Base-by-base conservation (phyloP, 2,329 filamentous ascomycete genomes). In the Venturia oleaginea region DNA sequence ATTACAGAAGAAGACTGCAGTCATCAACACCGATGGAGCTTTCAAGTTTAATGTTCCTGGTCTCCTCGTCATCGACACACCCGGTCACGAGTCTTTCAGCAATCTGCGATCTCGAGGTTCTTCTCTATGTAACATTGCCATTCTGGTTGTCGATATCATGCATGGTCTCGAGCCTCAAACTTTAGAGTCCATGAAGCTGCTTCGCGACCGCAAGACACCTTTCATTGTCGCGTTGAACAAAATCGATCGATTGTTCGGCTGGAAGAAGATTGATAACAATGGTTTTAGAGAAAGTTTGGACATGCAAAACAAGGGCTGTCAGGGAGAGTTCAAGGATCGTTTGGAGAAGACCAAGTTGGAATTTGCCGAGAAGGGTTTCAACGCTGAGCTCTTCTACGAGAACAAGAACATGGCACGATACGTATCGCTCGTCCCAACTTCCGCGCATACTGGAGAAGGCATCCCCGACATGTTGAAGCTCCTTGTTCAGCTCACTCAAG, bases 181-280 rank as follows among this genome's bases (percentile, higher is more conserved):
- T 19, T 83, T 97, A 38, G 95, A 99, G 78, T 99, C 94, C 1
- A 97, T 99, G 91, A 89, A 87, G 70, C 81, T 99, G 68, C 86
- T 99, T 62, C 86, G 93, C 73, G 93, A 97, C 72, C 86, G 91
- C 71, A 95, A 94, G 79, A 99, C 94, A 27, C 94, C 94, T 5
- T 99, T 99, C 80, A 96, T 99, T 70, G 95, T 99, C 48, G 95
- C 95, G 1, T 83, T 99, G 73, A 99, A 99, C 88, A 99, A 99
- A 83, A 97, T 99, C 70, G 94, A 99, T 85, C 92, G 94, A 85
- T 86, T 99, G 19, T 99, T 97, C 75, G 92, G 91, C 75, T 99
- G 95, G 94, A 96, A 96, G 83, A 92, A 93, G 80, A 91, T 97
- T 67, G 92, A 94, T 72, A 96, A 99, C 84, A 99, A 99, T 75